phyloP scores from a whole-genome alignment of 129 eudicot species.

The Flaveria sonorensis region DNA sequence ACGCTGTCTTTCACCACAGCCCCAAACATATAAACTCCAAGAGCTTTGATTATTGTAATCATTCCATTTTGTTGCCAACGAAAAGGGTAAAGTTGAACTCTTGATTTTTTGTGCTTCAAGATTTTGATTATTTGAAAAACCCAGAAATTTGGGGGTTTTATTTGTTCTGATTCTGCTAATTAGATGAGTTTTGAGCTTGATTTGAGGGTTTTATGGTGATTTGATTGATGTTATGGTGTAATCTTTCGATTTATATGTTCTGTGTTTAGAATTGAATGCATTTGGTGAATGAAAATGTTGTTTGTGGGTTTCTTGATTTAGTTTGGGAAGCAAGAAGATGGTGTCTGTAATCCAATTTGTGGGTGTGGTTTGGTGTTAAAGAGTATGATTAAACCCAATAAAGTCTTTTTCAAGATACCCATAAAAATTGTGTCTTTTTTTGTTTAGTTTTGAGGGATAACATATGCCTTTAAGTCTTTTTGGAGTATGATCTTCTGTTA shows the following conservation, averaged over 20 bases:
- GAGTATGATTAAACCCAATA: conserved; percentile 3
- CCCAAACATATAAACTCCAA: conserved; percentile 6
- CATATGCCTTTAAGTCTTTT: neutral
- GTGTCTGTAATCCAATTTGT: conserved; percentile 1
- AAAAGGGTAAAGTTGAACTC: conserved; percentile 16
- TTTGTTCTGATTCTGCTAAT: neutral
- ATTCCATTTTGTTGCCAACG: neutral
- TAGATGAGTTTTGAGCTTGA: too few species aligned
- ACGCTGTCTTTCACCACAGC: neutral
- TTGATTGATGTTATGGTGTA: neutral
- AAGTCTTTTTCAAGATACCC: conserved; percentile 13
- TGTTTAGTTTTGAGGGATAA: neutral
- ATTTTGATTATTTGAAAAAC: neutral
- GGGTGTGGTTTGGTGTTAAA: neutral
- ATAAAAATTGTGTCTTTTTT: neutral
- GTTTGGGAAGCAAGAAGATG: conserved; percentile 12
- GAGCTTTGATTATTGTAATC: neutral
- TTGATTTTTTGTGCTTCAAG: conserved; percentile 3
- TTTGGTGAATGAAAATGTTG: conserved; percentile 5
- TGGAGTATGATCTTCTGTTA: neutral
- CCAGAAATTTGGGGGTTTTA: neutral
- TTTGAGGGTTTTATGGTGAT: neutral
- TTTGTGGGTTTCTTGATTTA: conserved; percentile 11
- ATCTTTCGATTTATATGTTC: neutral
- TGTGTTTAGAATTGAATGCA: neutral